These are phyloP conservation scores for Aspergillus steynii DNA, from an alignment of 495 filamentous ascomycete genomes.

Conservation along the genomic window DNA sequence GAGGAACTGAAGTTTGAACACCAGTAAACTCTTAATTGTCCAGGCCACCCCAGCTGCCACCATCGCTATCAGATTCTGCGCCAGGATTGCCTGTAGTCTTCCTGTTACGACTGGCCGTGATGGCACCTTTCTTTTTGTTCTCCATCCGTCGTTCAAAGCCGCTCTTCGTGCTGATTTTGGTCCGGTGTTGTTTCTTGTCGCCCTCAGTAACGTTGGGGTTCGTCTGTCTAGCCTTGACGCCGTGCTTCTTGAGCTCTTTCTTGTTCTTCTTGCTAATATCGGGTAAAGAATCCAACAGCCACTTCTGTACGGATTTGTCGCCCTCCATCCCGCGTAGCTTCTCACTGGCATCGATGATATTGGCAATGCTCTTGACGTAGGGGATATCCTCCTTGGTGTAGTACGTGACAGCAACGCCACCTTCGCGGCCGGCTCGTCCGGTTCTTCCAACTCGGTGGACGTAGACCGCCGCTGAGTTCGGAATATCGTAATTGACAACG, in stretches of 20 bases:
- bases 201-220: slow-evolving; percentile 43
- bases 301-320: slow-evolving; percentile 66
- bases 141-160: slow-evolving; percentile 80
- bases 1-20: not conserved
- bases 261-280: slow-evolving; percentile 78
- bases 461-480: slow-evolving; percentile 82
- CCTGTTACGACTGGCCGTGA: slow-evolving; percentile 67
- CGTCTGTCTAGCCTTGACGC: slow-evolving; percentile 71
- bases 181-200: slow-evolving; percentile 40
- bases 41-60: slow-evolving; percentile 62
- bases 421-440: slow-evolving; percentile 81
- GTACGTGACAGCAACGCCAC: slow-evolving; percentile 88
- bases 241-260: slow-evolving; percentile 76
- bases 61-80: slow-evolving; percentile 38
- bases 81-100: slow-evolving; percentile 38
- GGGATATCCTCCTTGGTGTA: slow-evolving; percentile 94
- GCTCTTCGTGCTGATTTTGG: slow-evolving; percentile 88
- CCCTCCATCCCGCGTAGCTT: slow-evolving; percentile 51
- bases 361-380: slow-evolving; percentile 87
- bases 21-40: slow-evolving; percentile 46
- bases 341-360: slow-evolving; percentile 84
- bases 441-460: slow-evolving; percentile 93
- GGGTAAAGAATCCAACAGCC: slow-evolving; percentile 87
- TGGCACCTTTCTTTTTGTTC: slow-evolving; percentile 72
- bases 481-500: slow-evolving; percentile 96